phyloP scores from a whole-genome alignment of 139 green algal species.

The Spirogloea muscicola region DNA sequence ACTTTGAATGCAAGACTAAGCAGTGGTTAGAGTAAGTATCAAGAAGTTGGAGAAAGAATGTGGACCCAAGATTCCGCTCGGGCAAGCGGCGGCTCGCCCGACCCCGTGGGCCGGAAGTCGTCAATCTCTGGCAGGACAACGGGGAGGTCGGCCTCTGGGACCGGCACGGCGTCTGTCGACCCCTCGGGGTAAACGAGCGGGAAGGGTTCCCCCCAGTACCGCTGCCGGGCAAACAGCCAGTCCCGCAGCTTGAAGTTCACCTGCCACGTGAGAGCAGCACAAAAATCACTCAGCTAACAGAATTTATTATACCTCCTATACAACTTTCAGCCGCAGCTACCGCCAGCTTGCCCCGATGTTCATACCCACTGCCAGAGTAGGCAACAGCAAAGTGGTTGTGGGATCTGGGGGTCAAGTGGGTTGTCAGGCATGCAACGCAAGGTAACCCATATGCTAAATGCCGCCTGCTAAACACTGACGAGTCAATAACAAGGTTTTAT shows the following conservation, averaged over 20 bases:
- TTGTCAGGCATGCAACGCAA: too few species aligned
- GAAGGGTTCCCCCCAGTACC: conserved; percentile 99
- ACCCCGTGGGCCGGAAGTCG: conserved; percentile 84
- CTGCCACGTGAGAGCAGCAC: conserved; percentile 34
- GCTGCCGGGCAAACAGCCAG: conserved; percentile 97
- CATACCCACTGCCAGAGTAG: too few species aligned
- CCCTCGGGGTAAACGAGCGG: conserved; percentile 79
- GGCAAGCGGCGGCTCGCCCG: conserved; percentile 77
- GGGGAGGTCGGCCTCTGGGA: conserved; percentile 79
- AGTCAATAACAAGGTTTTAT: too few species aligned
- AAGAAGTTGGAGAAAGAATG: too few species aligned
- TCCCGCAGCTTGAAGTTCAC: conserved; percentile 98
- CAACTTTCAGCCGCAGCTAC: too few species aligned
- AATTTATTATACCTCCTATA: not conserved
- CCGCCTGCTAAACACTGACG: too few species aligned
- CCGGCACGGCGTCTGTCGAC: conserved; percentile 44
- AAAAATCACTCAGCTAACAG: not conserved
- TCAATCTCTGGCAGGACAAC: conserved; percentile 76
- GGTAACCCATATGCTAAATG: too few species aligned
- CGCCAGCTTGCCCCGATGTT: too few species aligned
- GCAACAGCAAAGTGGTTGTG: too few species aligned
- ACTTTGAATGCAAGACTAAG: too few species aligned
- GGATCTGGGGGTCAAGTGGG: too few species aligned
- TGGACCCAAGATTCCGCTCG: conserved; percentile 79
- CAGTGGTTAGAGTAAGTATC: too few species aligned